These are phyloP conservation scores for Sanghuangporus baumii DNA, from an alignment of 1,284 basidiomycete species.

Conservation along the genomic window DNA sequence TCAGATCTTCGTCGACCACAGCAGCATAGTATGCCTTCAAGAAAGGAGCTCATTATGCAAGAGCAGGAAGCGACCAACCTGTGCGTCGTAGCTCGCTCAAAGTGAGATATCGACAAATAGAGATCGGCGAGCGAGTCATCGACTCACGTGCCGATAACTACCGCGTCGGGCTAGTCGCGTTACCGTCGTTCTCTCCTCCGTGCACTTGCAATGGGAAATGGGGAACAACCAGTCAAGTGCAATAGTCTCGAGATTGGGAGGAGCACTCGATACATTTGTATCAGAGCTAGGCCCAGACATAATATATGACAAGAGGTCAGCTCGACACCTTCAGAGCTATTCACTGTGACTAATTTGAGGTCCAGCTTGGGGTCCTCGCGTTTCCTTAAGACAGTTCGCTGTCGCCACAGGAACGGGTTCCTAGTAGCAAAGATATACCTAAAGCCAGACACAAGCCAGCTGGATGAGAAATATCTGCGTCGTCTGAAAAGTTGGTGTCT, in stretches of 20 bases:
- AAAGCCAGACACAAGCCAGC: constrained; percentile 72
- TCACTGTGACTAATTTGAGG: neutral
- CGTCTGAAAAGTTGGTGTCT: constrained; percentile 51
- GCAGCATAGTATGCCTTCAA: constrained; percentile 11
- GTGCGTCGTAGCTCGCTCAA: neutral
- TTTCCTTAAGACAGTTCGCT: constrained; percentile 90
- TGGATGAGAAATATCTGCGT: constrained; percentile 60
- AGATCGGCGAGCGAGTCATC: neutral
- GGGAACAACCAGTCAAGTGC: constrained; percentile 66
- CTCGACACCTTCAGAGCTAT: constrained; percentile 1
- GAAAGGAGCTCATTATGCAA: neutral
- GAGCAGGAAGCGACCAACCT: neutral
- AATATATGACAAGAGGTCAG: constrained; percentile 86
- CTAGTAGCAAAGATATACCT: constrained; percentile 79
- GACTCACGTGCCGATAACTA: neutral
- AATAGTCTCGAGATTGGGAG: constrained; percentile 60
- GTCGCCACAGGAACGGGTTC: constrained; percentile 64
- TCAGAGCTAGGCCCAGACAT: constrained; percentile 82
- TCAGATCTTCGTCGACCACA: constrained; percentile 1
- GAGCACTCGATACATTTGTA: constrained; percentile 85
- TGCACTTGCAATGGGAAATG: constrained; percentile 35
- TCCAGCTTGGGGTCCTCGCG: constrained; percentile 82
- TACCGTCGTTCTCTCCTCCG: neutral
- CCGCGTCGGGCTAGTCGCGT: neutral
- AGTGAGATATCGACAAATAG: neutral